phyloP scores from a whole-genome alignment of 1,284 basidiomycete species.

The Apiotrichum akiyoshidainum region DNA sequence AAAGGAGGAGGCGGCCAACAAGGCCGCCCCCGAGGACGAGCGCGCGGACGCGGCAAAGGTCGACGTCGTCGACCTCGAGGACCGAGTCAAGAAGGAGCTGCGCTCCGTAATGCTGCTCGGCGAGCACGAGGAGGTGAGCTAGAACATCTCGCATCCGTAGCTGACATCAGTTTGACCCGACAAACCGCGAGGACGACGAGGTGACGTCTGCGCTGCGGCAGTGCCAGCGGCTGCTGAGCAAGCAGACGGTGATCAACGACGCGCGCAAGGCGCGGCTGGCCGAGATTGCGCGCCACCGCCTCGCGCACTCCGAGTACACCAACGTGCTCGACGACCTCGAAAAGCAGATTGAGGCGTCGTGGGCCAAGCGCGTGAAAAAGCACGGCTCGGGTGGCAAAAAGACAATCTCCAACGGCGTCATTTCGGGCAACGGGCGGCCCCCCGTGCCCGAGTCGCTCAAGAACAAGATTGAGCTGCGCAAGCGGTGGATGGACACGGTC shows the following conservation, averaged over 20 bases:
- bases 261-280: slow-evolving; percentile 71
- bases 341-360: slow-evolving; percentile 63
- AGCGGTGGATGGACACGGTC: slow-evolving; percentile 70
- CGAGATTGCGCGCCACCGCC: slow-evolving; percentile 74
- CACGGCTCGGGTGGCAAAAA: slow-evolving; percentile 56
- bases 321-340: slow-evolving; percentile 75
- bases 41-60: slow-evolving; percentile 1
- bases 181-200: slow-evolving; percentile 81
- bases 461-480: slow-evolving; percentile 65
- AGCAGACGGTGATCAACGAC: slow-evolving; percentile 76
- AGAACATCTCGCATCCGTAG: not conserved
- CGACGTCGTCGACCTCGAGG: slow-evolving; percentile 57
- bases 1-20: slow-evolving; percentile 54
- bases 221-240: slow-evolving; percentile 75
- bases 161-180: slow-evolving; percentile 64
- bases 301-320: slow-evolving; percentile 85
- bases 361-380: slow-evolving; percentile 52
- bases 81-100: slow-evolving; percentile 56
- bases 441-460: slow-evolving; percentile 68
- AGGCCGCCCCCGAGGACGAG: slow-evolving; percentile 22
- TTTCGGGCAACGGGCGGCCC: slow-evolving; percentile 56
- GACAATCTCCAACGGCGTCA: slow-evolving; percentile 51
- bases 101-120: slow-evolving; percentile 55
- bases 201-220: slow-evolving; percentile 84
- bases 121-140: slow-evolving; percentile 54